A percentile compares a stretch with the other conserved stretches of the same genome.
Conservation (phyloP, 345 rosid genomes). For the Acer campestre region DNA sequence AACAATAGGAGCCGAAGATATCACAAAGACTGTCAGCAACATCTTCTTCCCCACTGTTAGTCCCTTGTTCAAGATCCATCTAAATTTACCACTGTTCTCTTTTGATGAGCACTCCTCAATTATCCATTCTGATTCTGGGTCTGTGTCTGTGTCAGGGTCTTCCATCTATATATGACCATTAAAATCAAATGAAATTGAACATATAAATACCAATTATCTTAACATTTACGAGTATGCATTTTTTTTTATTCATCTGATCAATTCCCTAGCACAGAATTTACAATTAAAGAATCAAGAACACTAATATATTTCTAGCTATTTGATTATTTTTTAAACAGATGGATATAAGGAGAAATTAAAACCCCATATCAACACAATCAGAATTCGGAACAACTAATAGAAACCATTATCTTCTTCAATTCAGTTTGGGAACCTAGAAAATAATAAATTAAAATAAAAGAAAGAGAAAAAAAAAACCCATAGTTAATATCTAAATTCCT, state of each 20-base stretch:
- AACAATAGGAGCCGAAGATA: conserved; percentile 61
- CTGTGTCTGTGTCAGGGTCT: conserved; percentile 10
- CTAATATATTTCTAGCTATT: too few species aligned
- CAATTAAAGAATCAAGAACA: too few species aligned
- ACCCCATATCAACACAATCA: too few species aligned
- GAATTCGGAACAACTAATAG: too few species aligned
- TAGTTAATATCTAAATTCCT: too few species aligned
- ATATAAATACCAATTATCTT: background rate
- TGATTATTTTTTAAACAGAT: too few species aligned
- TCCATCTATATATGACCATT: conserved; percentile 38
- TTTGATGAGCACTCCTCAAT: conserved; percentile 27
- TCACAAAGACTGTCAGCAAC: conserved; percentile 48
- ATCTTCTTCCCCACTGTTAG: conserved; percentile 57
- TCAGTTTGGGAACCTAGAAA: background rate
- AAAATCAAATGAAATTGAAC: background rate
- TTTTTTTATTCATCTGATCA: too few species aligned
- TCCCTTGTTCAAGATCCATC: conserved; percentile 56
- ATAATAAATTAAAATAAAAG: background rate
- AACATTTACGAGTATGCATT: background rate
- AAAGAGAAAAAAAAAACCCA: background rate
- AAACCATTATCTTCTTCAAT: background rate
- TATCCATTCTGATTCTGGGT: conserved; percentile 30
- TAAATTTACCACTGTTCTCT: conserved; percentile 33
- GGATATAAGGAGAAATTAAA: too few species aligned
- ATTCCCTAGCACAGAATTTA: too few species aligned